Evolutionary conservation across 257 asterid species (phyloP).

Genomic region (Solanum okadae): DNA sequence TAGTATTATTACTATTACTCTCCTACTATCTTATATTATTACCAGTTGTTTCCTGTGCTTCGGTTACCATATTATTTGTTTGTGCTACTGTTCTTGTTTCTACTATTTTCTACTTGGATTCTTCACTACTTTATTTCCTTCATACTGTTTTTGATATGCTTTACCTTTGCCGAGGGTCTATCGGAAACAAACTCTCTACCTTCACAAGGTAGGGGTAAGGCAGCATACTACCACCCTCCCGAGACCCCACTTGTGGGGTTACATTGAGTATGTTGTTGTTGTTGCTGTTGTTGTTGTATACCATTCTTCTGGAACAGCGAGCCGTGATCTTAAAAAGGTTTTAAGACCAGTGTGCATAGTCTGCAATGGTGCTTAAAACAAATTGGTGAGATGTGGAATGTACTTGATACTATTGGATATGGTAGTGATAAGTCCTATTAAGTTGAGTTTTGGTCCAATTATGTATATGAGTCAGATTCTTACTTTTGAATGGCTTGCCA

Average conservation of each 20-base stretch:
- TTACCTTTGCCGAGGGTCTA: neutral
- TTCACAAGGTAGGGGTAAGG: neutral
- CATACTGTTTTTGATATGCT: neutral
- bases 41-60: neutral
- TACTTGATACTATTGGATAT: neutral
- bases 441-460: neutral
- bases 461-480: neutral
- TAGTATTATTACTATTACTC: neutral
- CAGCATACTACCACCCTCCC: neutral
- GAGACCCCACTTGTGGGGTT: neutral
- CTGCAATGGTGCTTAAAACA: neutral
- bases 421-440: neutral
- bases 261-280: neutral
- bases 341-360: neutral
- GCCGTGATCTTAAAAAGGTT: neutral
- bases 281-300: neutral
- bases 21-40: neutral
- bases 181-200: neutral
- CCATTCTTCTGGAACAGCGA: neutral
- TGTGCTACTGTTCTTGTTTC: neutral
- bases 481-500: neutral
- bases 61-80: neutral
- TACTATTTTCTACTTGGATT: neutral
- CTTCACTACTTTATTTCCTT: neutral
- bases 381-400: neutral